These are phyloP conservation scores for Carex cristatella DNA, from an alignment of 176 grass and related monocot genomes.

Conservation along the genomic window DNA sequence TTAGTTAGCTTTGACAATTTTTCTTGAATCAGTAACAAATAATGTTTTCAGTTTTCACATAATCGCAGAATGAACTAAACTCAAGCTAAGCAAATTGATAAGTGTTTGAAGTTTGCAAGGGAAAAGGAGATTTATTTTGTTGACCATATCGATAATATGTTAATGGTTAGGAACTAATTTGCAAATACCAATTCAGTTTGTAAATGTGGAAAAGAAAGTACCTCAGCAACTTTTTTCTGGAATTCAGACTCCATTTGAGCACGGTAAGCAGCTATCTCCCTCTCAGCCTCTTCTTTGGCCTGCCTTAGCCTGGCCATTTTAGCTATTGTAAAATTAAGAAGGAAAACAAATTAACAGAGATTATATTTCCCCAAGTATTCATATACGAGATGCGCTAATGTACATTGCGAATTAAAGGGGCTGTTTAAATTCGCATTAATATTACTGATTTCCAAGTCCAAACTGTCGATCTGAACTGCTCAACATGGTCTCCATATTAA, in stretches of 20 bases:
- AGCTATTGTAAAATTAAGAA: constrained; percentile 31
- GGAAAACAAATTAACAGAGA: not conserved
- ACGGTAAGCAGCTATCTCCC: constrained; percentile 65
- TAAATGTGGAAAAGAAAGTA: constrained; percentile 13
- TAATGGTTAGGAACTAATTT: not conserved
- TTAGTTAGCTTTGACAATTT: not conserved
- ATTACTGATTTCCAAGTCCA: too few species aligned
- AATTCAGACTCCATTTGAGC: constrained; percentile 71
- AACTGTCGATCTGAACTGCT: too few species aligned
- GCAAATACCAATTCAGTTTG: not conserved
- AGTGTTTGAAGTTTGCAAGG: not conserved
- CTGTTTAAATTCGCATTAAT: too few species aligned
- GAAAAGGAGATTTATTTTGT: too few species aligned
- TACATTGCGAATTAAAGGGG: too few species aligned
- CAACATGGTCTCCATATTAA: too few species aligned
- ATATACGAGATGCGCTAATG: not conserved
- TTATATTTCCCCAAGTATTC: constrained; percentile 8
- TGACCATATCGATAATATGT: too few species aligned
- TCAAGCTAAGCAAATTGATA: not conserved
- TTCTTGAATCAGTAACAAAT: not conserved
- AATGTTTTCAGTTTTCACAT: not conserved
- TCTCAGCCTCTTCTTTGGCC: constrained; percentile 90
- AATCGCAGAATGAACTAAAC: not conserved
- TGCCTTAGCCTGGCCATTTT: constrained; percentile 70
- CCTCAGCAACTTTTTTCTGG: constrained; percentile 73